Evolutionary conservation across 2,329 filamentous ascomycete genomes (phyloP).

Genomic region (Beauveria medogensis): DNA sequence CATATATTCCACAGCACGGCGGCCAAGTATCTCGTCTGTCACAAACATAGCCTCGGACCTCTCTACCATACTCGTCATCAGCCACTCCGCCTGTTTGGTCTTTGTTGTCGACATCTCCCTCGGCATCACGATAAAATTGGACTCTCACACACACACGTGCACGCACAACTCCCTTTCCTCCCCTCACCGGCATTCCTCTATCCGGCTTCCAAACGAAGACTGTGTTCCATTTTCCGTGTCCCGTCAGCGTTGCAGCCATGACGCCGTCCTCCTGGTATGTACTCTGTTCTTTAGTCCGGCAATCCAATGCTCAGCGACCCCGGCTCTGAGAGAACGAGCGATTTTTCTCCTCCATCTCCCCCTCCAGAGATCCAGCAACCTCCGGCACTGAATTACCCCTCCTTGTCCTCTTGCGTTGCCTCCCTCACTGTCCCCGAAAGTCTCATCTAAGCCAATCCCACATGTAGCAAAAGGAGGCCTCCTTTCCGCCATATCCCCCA

Average conservation of each 20-base stretch:
- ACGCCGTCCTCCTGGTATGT: constrained; percentile 31
- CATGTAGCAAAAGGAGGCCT: background rate
- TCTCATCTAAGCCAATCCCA: background rate
- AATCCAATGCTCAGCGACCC: constrained; percentile 49
- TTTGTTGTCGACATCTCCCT: background rate
- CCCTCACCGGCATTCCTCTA: background rate
- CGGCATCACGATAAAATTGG: background rate
- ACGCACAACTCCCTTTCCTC: background rate
- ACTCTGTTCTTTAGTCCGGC: constrained; percentile 56
- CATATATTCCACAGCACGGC: background rate
- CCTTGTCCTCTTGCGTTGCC: background rate
- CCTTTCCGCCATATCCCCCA: background rate
- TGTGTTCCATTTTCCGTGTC: background rate
- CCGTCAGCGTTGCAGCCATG: background rate
- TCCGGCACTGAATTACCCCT: background rate
- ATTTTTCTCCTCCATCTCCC: constrained; percentile 10
- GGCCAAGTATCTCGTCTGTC: background rate
- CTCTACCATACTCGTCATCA: background rate
- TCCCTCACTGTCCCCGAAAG: too few species aligned
- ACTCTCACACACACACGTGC: background rate
- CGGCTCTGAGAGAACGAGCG: constrained; percentile 57
- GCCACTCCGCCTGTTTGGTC: background rate
- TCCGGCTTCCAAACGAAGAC: background rate
- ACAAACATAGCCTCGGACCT: background rate
- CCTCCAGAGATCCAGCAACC: background rate